Conservation (phyloP, 2,329 filamentous ascomycete species). For the Polychaeton citri region DNA sequence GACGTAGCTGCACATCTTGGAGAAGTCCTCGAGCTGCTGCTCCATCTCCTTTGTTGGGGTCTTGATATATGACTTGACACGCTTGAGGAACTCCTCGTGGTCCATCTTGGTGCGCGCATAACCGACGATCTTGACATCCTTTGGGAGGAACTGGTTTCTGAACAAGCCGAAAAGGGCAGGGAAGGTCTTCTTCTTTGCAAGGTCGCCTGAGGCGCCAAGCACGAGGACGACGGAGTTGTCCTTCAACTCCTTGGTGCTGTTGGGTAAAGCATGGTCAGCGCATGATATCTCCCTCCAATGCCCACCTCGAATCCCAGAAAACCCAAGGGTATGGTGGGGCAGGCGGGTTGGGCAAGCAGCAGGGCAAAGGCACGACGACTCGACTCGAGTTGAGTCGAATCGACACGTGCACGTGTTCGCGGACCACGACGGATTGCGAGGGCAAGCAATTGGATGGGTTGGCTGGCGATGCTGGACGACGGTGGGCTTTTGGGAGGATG, state of each 20-base stretch:
- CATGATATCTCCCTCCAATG: neutral
- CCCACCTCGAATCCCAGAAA: neutral
- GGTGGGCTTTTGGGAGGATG: neutral
- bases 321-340: slow-evolving; percentile 2
- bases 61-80: slow-evolving; percentile 97
- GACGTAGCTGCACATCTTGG: slow-evolving; percentile 76
- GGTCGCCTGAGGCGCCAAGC: slow-evolving; percentile 88
- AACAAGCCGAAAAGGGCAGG: slow-evolving; percentile 94
- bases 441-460: neutral
- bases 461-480: slow-evolving; percentile 1
- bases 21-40: slow-evolving; percentile 86
- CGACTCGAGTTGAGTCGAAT: neutral
- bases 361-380: neutral
- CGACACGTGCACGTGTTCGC: neutral
- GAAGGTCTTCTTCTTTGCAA: slow-evolving; percentile 99
- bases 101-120: slow-evolving; percentile 99
- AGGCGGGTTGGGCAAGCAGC: neutral
- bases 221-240: slow-evolving; percentile 96
- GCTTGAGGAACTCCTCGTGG: slow-evolving; percentile 83
- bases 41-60: slow-evolving; percentile 95
- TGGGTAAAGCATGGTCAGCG: slow-evolving; percentile 1
- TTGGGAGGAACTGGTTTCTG: slow-evolving; percentile 95
- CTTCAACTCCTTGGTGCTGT: slow-evolving; percentile 88
- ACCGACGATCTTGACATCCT: slow-evolving; percentile 92
- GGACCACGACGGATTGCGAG: neutral